Conservation (phyloP, 495 filamentous ascomycete species). For the Neurospora discreta region DNA sequence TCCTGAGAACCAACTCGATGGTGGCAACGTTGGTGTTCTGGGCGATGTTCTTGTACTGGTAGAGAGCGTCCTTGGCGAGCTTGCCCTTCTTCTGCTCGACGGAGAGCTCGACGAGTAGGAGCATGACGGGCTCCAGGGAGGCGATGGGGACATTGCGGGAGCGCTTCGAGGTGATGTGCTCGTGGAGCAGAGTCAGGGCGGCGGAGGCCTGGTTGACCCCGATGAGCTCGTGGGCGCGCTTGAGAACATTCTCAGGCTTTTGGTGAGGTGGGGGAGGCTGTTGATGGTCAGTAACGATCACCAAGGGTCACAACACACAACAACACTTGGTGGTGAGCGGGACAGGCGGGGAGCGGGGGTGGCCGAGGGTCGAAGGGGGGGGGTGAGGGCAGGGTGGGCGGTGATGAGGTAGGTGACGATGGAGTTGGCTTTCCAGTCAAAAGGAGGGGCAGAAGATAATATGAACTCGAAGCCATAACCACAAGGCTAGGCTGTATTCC, state of each 20-base stretch:
- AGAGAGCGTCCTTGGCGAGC: conserved; percentile 94
- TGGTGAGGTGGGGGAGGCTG: conserved; percentile 95
- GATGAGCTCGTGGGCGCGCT: conserved; percentile 96
- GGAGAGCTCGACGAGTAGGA: conserved; percentile 90
- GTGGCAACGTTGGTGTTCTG: conserved; percentile 98
- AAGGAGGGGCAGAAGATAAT: conserved; percentile 1
- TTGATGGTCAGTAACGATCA: background rate
- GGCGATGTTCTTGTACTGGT: conserved; percentile 98
- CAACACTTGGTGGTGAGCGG: conserved; percentile 10
- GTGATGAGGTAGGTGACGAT: conserved; percentile 5
- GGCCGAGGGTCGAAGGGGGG: background rate
- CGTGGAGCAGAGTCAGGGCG: conserved; percentile 89
- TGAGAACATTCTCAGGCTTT: conserved; percentile 98
- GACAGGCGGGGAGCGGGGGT: background rate
- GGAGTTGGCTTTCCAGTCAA: background rate
- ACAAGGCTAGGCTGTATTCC: background rate
- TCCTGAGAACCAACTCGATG: conserved; percentile 93
- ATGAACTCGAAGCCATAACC: background rate
- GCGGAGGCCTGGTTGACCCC: conserved; percentile 88
- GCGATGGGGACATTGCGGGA: conserved; percentile 95
- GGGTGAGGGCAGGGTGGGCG: background rate
- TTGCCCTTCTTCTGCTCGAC: conserved; percentile 97
- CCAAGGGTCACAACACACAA: background rate
- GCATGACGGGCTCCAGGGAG: conserved; percentile 95
- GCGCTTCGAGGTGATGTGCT: conserved; percentile 96